These are phyloP conservation scores for Fusarium sp. DNA, from an alignment of 2,329 filamentous ascomycete species.

Conservation along the genomic window DNA sequence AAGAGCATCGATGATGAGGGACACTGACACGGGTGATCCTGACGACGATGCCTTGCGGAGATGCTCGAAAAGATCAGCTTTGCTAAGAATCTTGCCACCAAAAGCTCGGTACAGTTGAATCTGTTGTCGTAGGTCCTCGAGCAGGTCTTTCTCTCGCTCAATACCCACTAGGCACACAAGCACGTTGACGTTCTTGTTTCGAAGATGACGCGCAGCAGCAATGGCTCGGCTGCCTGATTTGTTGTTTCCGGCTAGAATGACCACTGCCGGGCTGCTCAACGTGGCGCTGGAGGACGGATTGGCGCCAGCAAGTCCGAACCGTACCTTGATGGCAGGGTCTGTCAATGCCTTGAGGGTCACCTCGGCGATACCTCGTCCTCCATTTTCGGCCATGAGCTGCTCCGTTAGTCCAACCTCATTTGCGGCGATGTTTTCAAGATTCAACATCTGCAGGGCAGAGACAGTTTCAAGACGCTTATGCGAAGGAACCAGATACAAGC, in stretches of 20 bases:
- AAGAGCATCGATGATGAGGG: conserved; percentile 88
- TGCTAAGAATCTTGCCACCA: conserved; percentile 77
- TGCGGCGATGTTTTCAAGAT: conserved; percentile 90
- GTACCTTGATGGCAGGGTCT: conserved; percentile 70
- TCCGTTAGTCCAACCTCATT: conserved; percentile 88
- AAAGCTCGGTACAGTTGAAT: conserved; percentile 86
- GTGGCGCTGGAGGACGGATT: conserved; percentile 49
- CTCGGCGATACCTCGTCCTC: conserved; percentile 88
- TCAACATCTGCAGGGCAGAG: conserved; percentile 86
- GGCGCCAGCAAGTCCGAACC: conserved; percentile 59
- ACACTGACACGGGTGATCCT: conserved; percentile 67
- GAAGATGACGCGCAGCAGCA: conserved; percentile 86
- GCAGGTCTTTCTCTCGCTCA: conserved; percentile 82
- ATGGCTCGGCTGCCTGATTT: conserved; percentile 87
- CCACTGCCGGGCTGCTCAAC: conserved; percentile 59
- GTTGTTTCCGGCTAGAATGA: conserved; percentile 96
- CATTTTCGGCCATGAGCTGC: conserved; percentile 92
- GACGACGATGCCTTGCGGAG: conserved; percentile 61
- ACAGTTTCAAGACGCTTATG: conserved; percentile 71
- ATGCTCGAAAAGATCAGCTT: conserved; percentile 71
- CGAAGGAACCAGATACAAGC: conserved; percentile 67
- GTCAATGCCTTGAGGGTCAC: conserved; percentile 78
- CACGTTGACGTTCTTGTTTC: conserved; percentile 84
- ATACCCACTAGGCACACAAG: conserved; percentile 87
- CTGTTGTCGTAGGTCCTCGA: conserved; percentile 85